Percentiles rank a stretch among this genome's conserved stretches.
phyloP scores from a whole-genome alignment of 352 stramenopile species.

The Phytophthora constricta region DNA sequence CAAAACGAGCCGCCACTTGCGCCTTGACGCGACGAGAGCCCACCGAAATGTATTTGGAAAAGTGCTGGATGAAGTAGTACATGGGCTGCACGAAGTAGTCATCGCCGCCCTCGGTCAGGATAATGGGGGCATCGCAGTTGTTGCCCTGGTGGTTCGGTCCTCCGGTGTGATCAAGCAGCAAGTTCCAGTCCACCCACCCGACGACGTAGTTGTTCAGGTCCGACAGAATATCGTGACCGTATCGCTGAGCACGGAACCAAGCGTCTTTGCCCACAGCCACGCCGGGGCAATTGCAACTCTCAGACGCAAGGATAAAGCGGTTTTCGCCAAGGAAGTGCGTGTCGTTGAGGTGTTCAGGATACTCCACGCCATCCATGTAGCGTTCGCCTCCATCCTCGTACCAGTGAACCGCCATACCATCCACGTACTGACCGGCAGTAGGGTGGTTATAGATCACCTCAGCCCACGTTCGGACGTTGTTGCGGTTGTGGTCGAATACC shows the following conservation, averaged over 20 bases:
- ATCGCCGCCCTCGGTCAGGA: constrained; percentile 52
- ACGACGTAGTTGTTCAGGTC: constrained; percentile 88
- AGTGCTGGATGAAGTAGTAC: constrained; percentile 92
- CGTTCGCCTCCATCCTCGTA: constrained; percentile 60
- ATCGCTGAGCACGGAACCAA: constrained; percentile 88
- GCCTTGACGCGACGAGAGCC: constrained; percentile 67
- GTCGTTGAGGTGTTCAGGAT: constrained; percentile 77
- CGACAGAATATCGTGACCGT: constrained; percentile 90
- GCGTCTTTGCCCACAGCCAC: constrained; percentile 61
- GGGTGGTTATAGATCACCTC: constrained; percentile 73
- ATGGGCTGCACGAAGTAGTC: constrained; percentile 84
- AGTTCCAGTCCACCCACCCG: constrained; percentile 94
- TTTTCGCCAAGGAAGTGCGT: constrained; percentile 70
- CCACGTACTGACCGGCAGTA: constrained; percentile 75
- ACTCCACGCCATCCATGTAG: constrained; percentile 76
- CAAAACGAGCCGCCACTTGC: constrained; percentile 51
- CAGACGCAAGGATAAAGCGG: constrained; percentile 71
- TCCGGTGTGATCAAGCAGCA: constrained; percentile 86
- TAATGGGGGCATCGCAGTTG: constrained; percentile 51
- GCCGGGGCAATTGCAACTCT: constrained; percentile 81
- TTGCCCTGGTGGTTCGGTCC: constrained; percentile 91
- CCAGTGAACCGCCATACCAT: constrained; percentile 93
- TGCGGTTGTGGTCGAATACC: constrained; percentile 93
- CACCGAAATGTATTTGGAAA: constrained; percentile 80
- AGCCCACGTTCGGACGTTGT: constrained; percentile 73